A percentile compares a stretch with the other conserved stretches of the same genome.
These are phyloP conservation scores for Saccharomyces hybrid DNA, from an alignment of 1,139 yeast species.

Conservation along the genomic window DNA sequence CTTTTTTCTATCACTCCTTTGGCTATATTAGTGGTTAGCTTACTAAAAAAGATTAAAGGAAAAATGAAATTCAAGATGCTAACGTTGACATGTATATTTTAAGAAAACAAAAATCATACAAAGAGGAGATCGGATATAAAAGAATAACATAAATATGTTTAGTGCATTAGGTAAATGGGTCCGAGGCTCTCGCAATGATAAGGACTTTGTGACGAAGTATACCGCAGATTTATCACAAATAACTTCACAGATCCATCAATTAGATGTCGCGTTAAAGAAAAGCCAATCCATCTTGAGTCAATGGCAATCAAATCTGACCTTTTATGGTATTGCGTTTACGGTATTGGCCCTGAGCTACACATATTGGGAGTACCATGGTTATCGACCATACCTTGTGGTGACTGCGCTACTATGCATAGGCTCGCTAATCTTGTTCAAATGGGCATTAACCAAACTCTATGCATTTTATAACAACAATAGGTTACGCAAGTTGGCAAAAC, in stretches of 20 bases:
- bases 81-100: neutral
- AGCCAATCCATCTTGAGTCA: constrained; percentile 12
- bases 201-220: constrained; percentile 21
- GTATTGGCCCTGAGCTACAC: constrained; percentile 8
- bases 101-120: neutral
- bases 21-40: neutral
- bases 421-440: constrained; percentile 7
- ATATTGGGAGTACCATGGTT: constrained; percentile 9
- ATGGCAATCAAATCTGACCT: constrained; percentile 16
- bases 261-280: constrained; percentile 18
- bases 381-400: constrained; percentile 1
- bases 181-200: constrained; percentile 4
- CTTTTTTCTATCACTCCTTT: neutral
- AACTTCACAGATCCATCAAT: constrained; percentile 24
- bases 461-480: constrained; percentile 16
- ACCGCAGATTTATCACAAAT: constrained; percentile 26
- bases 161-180: constrained; percentile 8
- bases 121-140: neutral
- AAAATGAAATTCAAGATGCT: neutral
- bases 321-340: constrained; percentile 15
- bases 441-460: constrained; percentile 11
- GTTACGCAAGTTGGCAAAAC: constrained; percentile 29
- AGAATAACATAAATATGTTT: constrained; percentile 7
- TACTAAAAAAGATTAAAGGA: neutral
- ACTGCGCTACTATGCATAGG: constrained; percentile 8